Percentiles rank a stretch among this genome's conserved stretches.
Evolutionary conservation across 1,284 basidiomycete genomes (phyloP).

Genomic region (Trametes pubescens): DNA sequence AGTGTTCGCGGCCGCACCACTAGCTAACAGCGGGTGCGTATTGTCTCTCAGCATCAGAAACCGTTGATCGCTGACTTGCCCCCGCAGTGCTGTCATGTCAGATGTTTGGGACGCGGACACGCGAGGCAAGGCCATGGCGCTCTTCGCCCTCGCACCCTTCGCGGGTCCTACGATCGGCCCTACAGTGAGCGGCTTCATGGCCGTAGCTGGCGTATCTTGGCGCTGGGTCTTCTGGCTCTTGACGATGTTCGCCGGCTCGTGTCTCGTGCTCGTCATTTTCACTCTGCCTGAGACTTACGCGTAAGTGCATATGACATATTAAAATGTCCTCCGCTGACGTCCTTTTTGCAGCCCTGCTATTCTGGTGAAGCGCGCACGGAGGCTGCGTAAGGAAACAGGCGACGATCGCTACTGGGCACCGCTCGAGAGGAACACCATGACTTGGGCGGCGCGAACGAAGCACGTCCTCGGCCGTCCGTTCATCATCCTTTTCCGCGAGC

Average conservation of each 20-base stretch:
- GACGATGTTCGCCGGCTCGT: conserved; percentile 66
- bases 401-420: conserved; percentile 60
- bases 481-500: conserved; percentile 52
- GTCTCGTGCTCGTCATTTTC: conserved; percentile 62
- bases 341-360: conserved; percentile 52
- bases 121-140: conserved; percentile 39
- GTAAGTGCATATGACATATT: conserved; percentile 41
- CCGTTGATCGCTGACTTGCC: not conserved
- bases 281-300: conserved; percentile 80
- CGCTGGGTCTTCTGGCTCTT: conserved; percentile 83
- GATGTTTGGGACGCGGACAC: conserved; percentile 40
- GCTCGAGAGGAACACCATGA: conserved; percentile 45
- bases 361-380: conserved; percentile 45
- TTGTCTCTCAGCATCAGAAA: not conserved
- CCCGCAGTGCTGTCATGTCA: conserved; percentile 36
- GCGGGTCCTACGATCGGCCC: conserved; percentile 71
- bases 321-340: not conserved
- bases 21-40: conserved; percentile 47
- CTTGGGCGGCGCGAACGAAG: conserved; percentile 42
- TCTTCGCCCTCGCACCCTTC: conserved; percentile 64
- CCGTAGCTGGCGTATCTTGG: conserved; percentile 62
- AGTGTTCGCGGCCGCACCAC: conserved; percentile 55
- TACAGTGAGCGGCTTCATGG: conserved; percentile 67
- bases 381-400: conserved; percentile 54
- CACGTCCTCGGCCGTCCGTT: conserved; percentile 49